These are phyloP conservation scores for Gaultheria prostrata DNA, from an alignment of 148 eudicot genomes.

Conservation along the genomic window DNA sequence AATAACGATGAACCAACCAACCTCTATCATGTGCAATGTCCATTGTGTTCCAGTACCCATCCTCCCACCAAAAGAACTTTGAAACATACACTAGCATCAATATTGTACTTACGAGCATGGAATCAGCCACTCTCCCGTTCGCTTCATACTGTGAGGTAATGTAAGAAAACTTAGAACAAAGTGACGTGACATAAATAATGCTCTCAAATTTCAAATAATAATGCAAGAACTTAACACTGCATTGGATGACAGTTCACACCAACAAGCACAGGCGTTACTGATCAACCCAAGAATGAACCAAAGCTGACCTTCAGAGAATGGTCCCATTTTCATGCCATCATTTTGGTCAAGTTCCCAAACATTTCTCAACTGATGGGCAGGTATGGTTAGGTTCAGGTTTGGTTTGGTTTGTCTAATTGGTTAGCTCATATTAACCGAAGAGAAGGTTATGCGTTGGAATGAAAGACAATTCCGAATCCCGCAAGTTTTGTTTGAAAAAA, in stretches of 20 bases:
- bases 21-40: constrained; percentile 99
- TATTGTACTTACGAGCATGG: constrained; percentile 81
- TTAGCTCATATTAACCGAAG: background rate
- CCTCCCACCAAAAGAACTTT: constrained; percentile 99
- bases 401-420: constrained; percentile 5
- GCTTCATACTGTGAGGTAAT: constrained; percentile 62
- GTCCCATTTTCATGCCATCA: background rate
- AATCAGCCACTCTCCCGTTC: constrained; percentile 75
- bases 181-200: background rate
- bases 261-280: background rate
- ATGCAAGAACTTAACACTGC: background rate
- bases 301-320: background rate
- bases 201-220: no score
- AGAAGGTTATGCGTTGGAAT: no score
- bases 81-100: constrained; percentile 86
- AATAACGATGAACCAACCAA: constrained; percentile 21
- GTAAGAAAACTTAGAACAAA: background rate
- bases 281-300: background rate
- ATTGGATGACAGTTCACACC: background rate
- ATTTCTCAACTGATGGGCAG: background rate
- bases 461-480: no score
- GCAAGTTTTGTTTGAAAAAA: no score
- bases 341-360: background rate
- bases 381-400: background rate
- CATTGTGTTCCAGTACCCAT: constrained; percentile 98